A percentile compares a stretch with the other conserved stretches of the same genome.
These are phyloP conservation scores for Phytophthora boehmeriae DNA, from an alignment of 352 stramenopile species.

Conservation along the genomic window DNA sequence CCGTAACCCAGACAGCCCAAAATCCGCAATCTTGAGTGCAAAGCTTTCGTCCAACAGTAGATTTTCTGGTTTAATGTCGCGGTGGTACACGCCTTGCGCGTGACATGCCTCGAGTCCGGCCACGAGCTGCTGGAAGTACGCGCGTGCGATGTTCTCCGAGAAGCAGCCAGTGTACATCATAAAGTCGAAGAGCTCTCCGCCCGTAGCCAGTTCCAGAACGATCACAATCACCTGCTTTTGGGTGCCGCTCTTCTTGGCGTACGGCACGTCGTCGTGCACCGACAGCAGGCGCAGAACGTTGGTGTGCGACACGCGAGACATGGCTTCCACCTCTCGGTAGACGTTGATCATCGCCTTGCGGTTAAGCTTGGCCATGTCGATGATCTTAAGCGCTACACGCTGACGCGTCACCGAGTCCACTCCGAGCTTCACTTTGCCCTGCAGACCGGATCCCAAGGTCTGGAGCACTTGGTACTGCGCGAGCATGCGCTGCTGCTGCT, in stretches of 20 bases:
- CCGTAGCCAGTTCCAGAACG: constrained; percentile 87
- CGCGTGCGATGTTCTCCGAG: constrained; percentile 83
- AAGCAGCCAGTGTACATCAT: constrained; percentile 94
- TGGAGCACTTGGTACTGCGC: constrained; percentile 80
- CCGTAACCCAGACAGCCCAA: constrained; percentile 93
- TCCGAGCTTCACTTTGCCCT: constrained; percentile 91
- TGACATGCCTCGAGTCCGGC: constrained; percentile 84
- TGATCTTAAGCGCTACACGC: constrained; percentile 91
- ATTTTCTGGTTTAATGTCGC: constrained; percentile 96
- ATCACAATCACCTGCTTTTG: constrained; percentile 88
- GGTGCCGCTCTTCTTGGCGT: constrained; percentile 75
- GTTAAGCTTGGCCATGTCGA: constrained; percentile 83
- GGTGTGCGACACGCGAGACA: constrained; percentile 83
- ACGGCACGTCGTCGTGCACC: constrained; percentile 73
- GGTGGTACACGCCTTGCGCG: constrained; percentile 85
- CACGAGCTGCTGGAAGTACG: constrained; percentile 90
- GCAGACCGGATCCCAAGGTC: constrained; percentile 80
- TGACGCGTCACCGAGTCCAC: constrained; percentile 79
- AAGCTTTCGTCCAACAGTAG: constrained; percentile 88
- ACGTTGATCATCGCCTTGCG: constrained; percentile 85
- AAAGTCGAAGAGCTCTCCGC: constrained; percentile 92
- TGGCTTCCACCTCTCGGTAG: constrained; percentile 90
- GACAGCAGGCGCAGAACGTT: constrained; percentile 86
- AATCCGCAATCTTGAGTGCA: constrained; percentile 94
- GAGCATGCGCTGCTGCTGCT: constrained; percentile 56